Base-by-base conservation (phyloP, 2,329 filamentous ascomycete genomes). In the Alternaria solani region DNA sequence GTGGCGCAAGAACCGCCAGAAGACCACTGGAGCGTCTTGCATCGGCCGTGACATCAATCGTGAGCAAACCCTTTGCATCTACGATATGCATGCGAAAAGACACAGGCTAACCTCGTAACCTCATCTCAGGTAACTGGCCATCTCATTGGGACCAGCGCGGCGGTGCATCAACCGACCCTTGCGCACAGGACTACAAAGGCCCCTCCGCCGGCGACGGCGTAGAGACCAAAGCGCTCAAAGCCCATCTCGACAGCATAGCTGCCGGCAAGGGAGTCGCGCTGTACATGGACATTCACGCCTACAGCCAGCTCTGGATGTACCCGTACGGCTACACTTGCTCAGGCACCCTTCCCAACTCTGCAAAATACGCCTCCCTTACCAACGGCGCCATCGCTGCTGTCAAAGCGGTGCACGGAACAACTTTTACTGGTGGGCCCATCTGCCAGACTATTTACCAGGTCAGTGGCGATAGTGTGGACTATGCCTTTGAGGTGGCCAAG, bases 241-340 rank as follows among this genome's bases (percentile, higher is more conserved):
- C 80, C 5, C 83, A 84, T 46, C 77, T 85, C 20, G 78, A 80
- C 48, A 69, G 75, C 39, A 69, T 88, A 25, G 77, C 80, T 4
- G 70, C 72, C 2, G 73, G 73, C 16, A 81, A 85, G 61, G 85
- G 86, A 1, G 78, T 90, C 41, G 84, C 86, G 68, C 80, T 89
- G 2, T 91, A 85, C 75, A 85, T 90, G 64, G 88, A 91, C 75
- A 87, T 85, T 71, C 88, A 91, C 77, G 83, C 86, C 0, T 91
- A 89, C 76, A 71, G 66, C 1, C 76, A 78, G 61, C 72, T 77
- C 1, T 62, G 83, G 82, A 86, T 71, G 81, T 85, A 62, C 82
- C 73, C 81, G 1, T 89, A 88, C 68, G 87, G 87, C 36, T 89
- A 88, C 76, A 84, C 83, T 4, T 89, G 87, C 79, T 78, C 76